Evolutionary conservation across 768 basidiomycete species (phyloP), one percentile per base, ranked within the genome.

Genomic region (Jaapia argillacea): DNA sequence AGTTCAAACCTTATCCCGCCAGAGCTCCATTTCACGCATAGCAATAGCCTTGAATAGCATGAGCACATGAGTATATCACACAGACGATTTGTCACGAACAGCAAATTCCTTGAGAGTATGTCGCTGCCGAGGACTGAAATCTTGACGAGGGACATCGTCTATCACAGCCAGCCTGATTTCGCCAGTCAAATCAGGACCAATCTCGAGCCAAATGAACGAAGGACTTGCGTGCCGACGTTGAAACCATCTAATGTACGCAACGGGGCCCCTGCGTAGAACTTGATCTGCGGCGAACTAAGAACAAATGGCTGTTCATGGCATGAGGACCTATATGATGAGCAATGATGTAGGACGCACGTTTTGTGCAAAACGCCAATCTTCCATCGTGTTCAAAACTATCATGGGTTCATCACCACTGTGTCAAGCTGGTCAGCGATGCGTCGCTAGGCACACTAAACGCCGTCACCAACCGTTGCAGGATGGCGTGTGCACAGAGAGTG

Each of bases 1-100:
- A n/a, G n/a, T n/a, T n/a, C n/a, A n/a, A n/a, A n/a, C n/a, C 86
- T 96, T 94, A 60, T 96, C 92, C 46, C 83, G 69, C 91, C 91
- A 96, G 2, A 96, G 67, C 58, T 96, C 93, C 80, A 97, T 79
- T 60, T 97, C 93, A 26, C 93, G 77, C 83, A 96, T 88, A 14
- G 83, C 82, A 44, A 97, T 81, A 2, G 87, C 89, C 70, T 70
- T 42, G 40, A n/a, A 26, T 26, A 22, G 22, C 39, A 18, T 14
- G 5, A 14, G 58, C 16, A 10, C 10, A 33, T 33, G 28, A 10
- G 10, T 16, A 33, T 33, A 33, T 10, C 10, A 10, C 10, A 33
- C 10, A 33, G 10, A 33, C 28, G 16, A 33, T 10, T 33, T 33
- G 10, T 51, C 36, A 55, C 69, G 31, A 49, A 71, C 66, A 45